Base-by-base conservation (phyloP, 768 basidiomycete species). In the Thelephora aurantiotincta region DNA sequence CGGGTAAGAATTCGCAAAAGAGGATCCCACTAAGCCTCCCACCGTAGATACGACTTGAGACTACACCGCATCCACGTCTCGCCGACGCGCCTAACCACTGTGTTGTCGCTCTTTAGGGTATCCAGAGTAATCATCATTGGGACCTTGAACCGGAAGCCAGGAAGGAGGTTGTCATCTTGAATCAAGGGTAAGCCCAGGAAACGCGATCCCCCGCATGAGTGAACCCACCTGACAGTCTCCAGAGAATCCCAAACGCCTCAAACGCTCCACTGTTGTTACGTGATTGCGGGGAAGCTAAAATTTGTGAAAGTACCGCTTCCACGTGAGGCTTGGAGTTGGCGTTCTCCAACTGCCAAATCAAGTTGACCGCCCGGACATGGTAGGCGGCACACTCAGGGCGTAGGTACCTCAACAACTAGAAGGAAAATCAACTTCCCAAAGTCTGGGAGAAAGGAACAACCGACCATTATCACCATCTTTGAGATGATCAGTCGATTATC, bases 51-150 rank as follows among this genome's bases (percentile, higher is more conserved):
- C 1, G 91, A 93, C 60, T 84, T 87, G 26, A 97, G 70, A 56
- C 80, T 90, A 58, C 89, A 91, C 22, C 93, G 76, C 84, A 99
- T 91, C 96, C 96, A 99, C 0, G 91, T 91, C 62, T 98, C 94
- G 12, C 87, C 88, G 30, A 86, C 71, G 11, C 90, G 74, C 22
- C 84, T 79, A 9, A 85, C 62, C 50, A 65, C 66, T 6, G 89
- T 85, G 53, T 90, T 80, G 30, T 82, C 78, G 35, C 72, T 80
- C 55, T 80, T 82, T 43, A 97, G 63, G 0, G 81, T 79, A 57
- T 94, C 91, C 44, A 98, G 64, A 26, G 94, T 79, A 38, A 81
- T 77, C 73, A 91, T 82, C 75, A 97, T 73, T 0, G 94, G 94
- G 1, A 82, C 70, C 56, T 82, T 82, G 58, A 97, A 80, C 20